Conservation (phyloP, 345 rosid genomes). For the Linum tenue region DNA sequence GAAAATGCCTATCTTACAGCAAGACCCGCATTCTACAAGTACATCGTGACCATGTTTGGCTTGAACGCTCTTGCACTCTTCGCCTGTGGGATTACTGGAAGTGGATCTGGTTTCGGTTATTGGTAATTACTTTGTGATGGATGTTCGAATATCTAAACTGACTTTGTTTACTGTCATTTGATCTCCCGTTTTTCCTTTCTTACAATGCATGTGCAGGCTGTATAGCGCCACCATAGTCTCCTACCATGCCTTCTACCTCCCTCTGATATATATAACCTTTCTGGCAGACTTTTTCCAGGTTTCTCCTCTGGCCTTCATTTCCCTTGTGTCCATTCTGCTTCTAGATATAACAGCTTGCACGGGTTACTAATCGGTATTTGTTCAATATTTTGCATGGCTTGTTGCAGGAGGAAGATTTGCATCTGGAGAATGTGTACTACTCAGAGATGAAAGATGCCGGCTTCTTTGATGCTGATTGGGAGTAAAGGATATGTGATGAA, state of each 20-base stretch:
- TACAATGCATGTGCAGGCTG: slow-evolving; percentile 44
- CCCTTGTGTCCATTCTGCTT: too few relatives aligned
- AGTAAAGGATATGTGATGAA: slow-evolving; percentile 21
- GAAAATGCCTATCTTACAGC: slow-evolving; percentile 33
- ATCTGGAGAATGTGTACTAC: slow-evolving; percentile 73
- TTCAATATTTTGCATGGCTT: neutral
- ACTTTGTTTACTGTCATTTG: neutral
- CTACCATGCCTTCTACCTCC: slow-evolving; percentile 82
- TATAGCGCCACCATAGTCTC: slow-evolving; percentile 52
- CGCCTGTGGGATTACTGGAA: slow-evolving; percentile 55
- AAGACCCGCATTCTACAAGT: slow-evolving; percentile 82
- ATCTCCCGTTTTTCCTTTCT: neutral
- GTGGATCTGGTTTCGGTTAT: slow-evolving; percentile 57
- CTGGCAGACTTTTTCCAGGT: slow-evolving; percentile 95
- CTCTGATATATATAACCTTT: slow-evolving; percentile 64
- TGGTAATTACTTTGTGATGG: slow-evolving; percentile 37
- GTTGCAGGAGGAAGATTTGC: slow-evolving; percentile 69
- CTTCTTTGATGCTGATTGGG: slow-evolving; percentile 85
- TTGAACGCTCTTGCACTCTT: slow-evolving; percentile 53
- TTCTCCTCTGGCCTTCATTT: neutral
- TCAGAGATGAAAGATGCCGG: slow-evolving; percentile 98
- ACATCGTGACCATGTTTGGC: slow-evolving; percentile 51
- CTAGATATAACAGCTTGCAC: neutral
- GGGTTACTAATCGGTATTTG: neutral
- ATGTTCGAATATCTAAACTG: neutral